A percentile compares a stretch with the other conserved stretches of the same genome.
phyloP scores from a whole-genome alignment of 352 stramenopile species.

The Pythium scleroteichum region DNA sequence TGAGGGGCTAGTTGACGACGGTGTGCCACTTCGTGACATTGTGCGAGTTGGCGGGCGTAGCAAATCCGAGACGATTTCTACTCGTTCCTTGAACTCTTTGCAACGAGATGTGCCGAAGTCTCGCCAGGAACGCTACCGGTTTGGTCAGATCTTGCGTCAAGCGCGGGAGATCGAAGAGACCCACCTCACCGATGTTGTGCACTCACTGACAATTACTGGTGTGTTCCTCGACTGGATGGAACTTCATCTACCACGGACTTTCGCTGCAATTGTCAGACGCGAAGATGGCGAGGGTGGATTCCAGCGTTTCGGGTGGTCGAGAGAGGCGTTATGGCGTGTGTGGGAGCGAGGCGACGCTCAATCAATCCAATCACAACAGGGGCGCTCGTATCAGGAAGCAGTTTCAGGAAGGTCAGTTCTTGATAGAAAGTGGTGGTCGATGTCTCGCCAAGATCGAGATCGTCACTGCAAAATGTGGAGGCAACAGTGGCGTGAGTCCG shows the following conservation, averaged over 20 bases:
- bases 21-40: conserved; percentile 39
- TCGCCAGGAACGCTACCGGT: conserved; percentile 7
- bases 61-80: conserved; percentile 40
- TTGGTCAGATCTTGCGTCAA: conserved; percentile 12
- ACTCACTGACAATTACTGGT: no score
- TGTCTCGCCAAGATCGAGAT: conserved; percentile 10
- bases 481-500: conserved; percentile 41
- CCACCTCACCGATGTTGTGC: conserved; percentile 1
- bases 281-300: no score
- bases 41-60: conserved; percentile 77
- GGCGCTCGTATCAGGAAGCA: no score
- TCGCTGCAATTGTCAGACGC: no score
- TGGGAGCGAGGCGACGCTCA: no score
- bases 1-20: conserved; percentile 64
- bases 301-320: no score
- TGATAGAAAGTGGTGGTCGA: background rate
- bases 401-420: no score
- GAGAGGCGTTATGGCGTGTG: no score
- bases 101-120: background rate
- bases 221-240: no score
- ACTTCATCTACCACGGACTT: no score
- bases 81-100: conserved; percentile 4
- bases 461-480: conserved; percentile 34
- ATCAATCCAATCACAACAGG: no score
- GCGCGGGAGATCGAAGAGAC: conserved; percentile 37